Base-by-base conservation (phyloP, 2,329 filamentous ascomycete genomes). In the Fusarium sublunatum region DNA sequence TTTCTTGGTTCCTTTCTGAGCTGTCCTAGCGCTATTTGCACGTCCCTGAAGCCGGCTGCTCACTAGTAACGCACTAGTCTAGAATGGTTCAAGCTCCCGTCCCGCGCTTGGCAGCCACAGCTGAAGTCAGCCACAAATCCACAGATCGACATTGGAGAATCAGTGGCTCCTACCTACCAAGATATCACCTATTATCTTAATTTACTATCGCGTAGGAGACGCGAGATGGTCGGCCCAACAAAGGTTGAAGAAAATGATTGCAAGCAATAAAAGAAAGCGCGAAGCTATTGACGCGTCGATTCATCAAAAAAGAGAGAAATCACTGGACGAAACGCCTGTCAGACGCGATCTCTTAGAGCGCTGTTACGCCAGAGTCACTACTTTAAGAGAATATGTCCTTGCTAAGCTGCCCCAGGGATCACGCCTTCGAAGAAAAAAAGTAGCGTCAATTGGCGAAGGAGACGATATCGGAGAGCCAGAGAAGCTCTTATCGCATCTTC, bases 331-430 rank as follows among this genome's bases (percentile, higher is more conserved):
- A 19, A 61, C 67, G 40, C 62, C 70, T 13, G 68, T 76, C 43
- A 77, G 68, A 68, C 88, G 92, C 72, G 85, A 86, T 50, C 83
- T 95, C 31, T 81, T 96, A 53, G 82, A 81, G 41, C 83, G 84
- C 60, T 91, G 89, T 76, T 96, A 93, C 76, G 77, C 82, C 7
- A 76, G 82, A 42, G 83, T 93, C 11, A 75, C 86, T 52, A 88
- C 88, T 0, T 79, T 97, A 54, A 87, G 92, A 68, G 82, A 89
- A 55, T 91, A 92, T 77, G 78, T 93, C 35, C 78, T 93, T 43
- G 79, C 80, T 19, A 85, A 81, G 58, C 82, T 96, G 10, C 89
- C 91, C 1, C 65, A 75, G n/a, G 82, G 86, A 10, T 94, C 91
- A 6, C 90, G 83, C 51, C 73, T 88, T 50, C 79, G 87, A 41